Percentiles rank a stretch among this genome's conserved stretches.
Evolutionary conservation across 768 basidiomycete genomes (phyloP).

Genomic region (Lentinus tigrinus): DNA sequence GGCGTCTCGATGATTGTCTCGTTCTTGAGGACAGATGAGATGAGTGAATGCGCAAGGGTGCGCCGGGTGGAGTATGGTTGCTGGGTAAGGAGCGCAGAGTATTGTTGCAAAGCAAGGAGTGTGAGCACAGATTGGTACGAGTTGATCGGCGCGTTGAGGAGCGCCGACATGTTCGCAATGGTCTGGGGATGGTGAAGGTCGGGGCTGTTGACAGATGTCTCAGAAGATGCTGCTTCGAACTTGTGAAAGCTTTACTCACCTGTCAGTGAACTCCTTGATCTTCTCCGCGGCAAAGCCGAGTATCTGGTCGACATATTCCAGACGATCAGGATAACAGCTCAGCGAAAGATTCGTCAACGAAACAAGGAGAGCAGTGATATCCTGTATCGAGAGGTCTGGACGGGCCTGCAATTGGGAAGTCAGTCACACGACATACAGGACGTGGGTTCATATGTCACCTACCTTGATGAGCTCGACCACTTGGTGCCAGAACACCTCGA

Average conservation of each 20-base stretch:
- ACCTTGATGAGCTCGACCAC: slow-evolving; percentile 98
- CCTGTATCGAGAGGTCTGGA: slow-evolving; percentile 95
- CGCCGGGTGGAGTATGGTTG: slow-evolving; percentile 91
- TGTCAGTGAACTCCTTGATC: slow-evolving; percentile 79
- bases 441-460: slow-evolving; percentile 19
- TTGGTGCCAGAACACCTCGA: slow-evolving; percentile 99
- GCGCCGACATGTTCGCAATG: slow-evolving; percentile 82
- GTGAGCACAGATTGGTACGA: slow-evolving; percentile 96
- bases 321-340: slow-evolving; percentile 94
- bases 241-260: slow-evolving; percentile 41
- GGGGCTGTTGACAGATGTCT: slow-evolving; percentile 48
- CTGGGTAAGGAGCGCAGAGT: slow-evolving; percentile 74
- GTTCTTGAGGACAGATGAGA: slow-evolving; percentile 93
- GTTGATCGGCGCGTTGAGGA: slow-evolving; percentile 92
- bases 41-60: slow-evolving; percentile 91
- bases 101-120: slow-evolving; percentile 92
- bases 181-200: slow-evolving; percentile 90
- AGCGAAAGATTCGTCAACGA: slow-evolving; percentile 93
- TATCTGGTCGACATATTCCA: slow-evolving; percentile 97
- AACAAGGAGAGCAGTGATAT: slow-evolving; percentile 93
- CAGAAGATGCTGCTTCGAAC: neutral
- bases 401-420: slow-evolving; percentile 61
- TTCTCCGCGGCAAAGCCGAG: slow-evolving; percentile 87
- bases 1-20: slow-evolving; percentile 92
- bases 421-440: slow-evolving; percentile 6